Evolutionary conservation across 2,329 filamentous ascomycete species (phyloP).

Genomic region (Claviceps capensis): DNA sequence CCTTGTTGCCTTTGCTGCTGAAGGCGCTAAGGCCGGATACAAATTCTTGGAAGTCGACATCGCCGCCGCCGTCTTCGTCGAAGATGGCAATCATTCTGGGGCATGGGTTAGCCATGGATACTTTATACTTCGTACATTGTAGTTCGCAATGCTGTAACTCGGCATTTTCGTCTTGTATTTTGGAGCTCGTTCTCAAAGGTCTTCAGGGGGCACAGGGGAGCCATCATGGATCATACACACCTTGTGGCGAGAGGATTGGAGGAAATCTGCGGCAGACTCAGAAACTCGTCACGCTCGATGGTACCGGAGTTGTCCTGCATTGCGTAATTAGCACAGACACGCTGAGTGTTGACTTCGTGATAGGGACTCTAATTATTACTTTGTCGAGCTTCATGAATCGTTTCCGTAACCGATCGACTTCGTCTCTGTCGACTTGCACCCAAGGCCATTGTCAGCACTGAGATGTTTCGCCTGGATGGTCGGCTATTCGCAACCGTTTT

Average conservation of each 20-base stretch:
- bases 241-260: constrained; percentile 94
- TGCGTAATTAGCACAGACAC: not conserved
- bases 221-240: constrained; percentile 28
- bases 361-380: constrained; percentile 30
- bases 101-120: not conserved
- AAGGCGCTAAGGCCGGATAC: constrained; percentile 91
- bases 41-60: constrained; percentile 98
- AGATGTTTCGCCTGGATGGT: not conserved
- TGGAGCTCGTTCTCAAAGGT: too few relatives aligned
- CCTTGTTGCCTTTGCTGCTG: constrained; percentile 96
- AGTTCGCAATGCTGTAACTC: too few relatives aligned
- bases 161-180: too few relatives aligned
- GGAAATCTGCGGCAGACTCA: constrained; percentile 91
- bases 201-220: too few relatives aligned
- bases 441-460: constrained; percentile 6
- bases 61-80: constrained; percentile 93
- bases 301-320: constrained; percentile 87
- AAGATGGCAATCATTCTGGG: constrained; percentile 97
- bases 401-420: constrained; percentile 90
- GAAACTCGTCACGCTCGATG: constrained; percentile 96
- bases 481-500: too few relatives aligned
- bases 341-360: not conserved
- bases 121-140: too few relatives aligned
- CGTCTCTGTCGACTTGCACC: constrained; percentile 75
- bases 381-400: constrained; percentile 99